Percentiles rank a stretch among this genome's conserved stretches.
Evolutionary conservation across 306 rosid species (phyloP).

Genomic region (Gastrolobium bilobum): DNA sequence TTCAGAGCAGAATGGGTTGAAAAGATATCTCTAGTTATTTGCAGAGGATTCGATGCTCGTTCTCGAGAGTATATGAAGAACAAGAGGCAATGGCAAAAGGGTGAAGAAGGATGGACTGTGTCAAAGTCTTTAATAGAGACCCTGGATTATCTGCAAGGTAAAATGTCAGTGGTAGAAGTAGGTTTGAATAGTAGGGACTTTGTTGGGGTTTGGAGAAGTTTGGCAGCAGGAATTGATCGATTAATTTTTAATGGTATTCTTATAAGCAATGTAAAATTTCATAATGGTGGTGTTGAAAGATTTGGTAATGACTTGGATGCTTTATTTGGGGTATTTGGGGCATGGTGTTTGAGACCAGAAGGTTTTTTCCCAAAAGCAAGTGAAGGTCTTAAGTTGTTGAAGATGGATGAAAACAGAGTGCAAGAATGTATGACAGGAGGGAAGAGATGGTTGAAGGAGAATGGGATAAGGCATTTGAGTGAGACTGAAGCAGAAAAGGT

Average conservation of each 20-base stretch:
- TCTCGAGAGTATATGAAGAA: constrained; percentile 82
- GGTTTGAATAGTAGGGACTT: constrained; percentile 76
- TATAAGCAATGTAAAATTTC: constrained; percentile 70
- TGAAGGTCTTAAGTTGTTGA: constrained; percentile 83
- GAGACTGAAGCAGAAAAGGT: constrained; percentile 73
- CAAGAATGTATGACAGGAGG: constrained; percentile 63
- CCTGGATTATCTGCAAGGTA: constrained; percentile 80
- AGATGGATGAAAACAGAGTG: constrained; percentile 62
- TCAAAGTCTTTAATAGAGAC: constrained; percentile 78
- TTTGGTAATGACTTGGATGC: constrained; percentile 74
- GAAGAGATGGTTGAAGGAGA: constrained; percentile 78
- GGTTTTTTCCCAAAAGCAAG: constrained; percentile 82
- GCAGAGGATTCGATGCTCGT: constrained; percentile 87
- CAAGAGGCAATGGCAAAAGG: constrained; percentile 87
- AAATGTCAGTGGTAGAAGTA: constrained; percentile 67
- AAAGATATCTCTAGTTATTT: constrained; percentile 73
- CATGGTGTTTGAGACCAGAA: constrained; percentile 92
- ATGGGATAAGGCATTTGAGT: constrained; percentile 67
- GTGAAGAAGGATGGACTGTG: constrained; percentile 83
- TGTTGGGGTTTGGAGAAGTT: constrained; percentile 85
- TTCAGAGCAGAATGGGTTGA: constrained; percentile 84
- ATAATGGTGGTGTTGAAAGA: constrained; percentile 73
- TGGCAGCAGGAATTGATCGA: constrained; percentile 82
- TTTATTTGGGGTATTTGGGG: constrained; percentile 80
- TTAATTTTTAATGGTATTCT: constrained; percentile 67